phyloP scores from a whole-genome alignment of 2,329 filamentous ascomycete genomes.

The Drechslerella dactyloides region DNA sequence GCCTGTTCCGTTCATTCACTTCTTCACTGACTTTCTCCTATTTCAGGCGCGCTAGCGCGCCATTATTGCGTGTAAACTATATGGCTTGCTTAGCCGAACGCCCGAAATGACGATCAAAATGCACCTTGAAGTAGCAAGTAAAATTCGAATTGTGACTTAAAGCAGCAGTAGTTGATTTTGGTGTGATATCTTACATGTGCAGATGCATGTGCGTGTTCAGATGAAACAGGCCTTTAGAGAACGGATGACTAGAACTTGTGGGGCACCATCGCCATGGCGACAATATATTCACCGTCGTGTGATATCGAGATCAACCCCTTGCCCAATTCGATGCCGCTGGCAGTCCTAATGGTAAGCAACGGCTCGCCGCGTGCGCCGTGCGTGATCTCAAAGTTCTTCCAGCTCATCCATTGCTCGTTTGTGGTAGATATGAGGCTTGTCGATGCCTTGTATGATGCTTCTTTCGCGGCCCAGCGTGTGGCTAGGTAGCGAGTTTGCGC shows the following conservation, averaged over 20 bases:
- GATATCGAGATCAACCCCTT: constrained; percentile 53
- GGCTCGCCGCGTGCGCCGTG: constrained; percentile 26
- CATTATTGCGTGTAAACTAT: neutral
- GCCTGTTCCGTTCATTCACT: neutral
- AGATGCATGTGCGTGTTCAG: neutral
- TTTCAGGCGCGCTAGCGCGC: neutral
- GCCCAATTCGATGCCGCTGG: constrained; percentile 19
- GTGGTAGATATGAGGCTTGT: constrained; percentile 41
- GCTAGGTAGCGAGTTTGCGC: constrained; percentile 51
- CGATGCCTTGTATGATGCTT: constrained; percentile 54
- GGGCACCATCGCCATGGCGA: constrained; percentile 53
- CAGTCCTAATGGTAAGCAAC: constrained; percentile 19
- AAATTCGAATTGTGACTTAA: neutral
- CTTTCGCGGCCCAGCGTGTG: constrained; percentile 54
- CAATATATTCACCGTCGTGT: constrained; percentile 55
- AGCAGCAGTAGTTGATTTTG: neutral
- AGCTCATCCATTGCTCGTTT: constrained; percentile 48
- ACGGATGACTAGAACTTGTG: constrained; percentile 6
- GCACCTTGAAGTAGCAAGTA: no score
- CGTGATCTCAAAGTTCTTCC: constrained; percentile 52
- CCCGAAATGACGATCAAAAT: neutral
- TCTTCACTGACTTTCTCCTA: neutral
- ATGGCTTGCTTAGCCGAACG: neutral
- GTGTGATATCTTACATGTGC: no score
- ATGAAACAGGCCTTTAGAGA: neutral